A percentile compares a stretch with the other conserved stretches of the same genome.
phyloP scores from a whole-genome alignment of 228 moss, liverwort and hornwort species.

The Sphagnum magellanicum region DNA sequence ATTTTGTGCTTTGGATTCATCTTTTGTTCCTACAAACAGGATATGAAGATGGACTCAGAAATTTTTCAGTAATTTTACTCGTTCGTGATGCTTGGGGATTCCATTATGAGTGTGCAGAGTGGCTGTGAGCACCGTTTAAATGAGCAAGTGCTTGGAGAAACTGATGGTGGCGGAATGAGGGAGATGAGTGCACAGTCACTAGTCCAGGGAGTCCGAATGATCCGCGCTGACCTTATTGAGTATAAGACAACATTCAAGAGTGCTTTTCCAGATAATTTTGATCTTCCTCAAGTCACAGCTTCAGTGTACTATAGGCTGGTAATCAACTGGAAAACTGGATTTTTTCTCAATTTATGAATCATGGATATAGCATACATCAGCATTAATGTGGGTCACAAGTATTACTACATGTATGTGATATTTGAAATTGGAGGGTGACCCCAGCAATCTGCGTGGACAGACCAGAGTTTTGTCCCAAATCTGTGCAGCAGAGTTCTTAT shows the following conservation, averaged over 20 bases:
- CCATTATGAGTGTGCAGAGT: slow-evolving; percentile 3
- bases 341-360: not conserved
- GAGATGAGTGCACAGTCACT: slow-evolving; percentile 28
- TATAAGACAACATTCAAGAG: slow-evolving; percentile 11
- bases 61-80: too few species aligned
- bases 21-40: not conserved
- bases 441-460: not conserved
- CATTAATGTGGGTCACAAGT: not conserved
- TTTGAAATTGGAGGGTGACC: not conserved
- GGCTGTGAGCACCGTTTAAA: slow-evolving; percentile 30
- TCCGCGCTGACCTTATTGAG: slow-evolving; percentile 27
- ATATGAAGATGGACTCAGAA: too few species aligned
- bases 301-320: slow-evolving; percentile 38
- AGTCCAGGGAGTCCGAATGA: slow-evolving; percentile 20
- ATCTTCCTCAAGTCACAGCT: slow-evolving; percentile 22
- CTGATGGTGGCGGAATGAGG: slow-evolving; percentile 14
- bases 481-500: not conserved
- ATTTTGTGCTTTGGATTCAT: not conserved
- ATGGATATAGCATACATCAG: not conserved
- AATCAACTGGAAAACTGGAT: not conserved
- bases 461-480: too few species aligned
- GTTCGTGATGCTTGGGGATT: too few species aligned
- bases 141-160: slow-evolving; percentile 19
- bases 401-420: not conserved
- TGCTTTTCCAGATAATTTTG: slow-evolving; percentile 29